Evolutionary conservation across 1,139 yeast genomes (phyloP).

Genomic region (Kodamaea suecica): DNA sequence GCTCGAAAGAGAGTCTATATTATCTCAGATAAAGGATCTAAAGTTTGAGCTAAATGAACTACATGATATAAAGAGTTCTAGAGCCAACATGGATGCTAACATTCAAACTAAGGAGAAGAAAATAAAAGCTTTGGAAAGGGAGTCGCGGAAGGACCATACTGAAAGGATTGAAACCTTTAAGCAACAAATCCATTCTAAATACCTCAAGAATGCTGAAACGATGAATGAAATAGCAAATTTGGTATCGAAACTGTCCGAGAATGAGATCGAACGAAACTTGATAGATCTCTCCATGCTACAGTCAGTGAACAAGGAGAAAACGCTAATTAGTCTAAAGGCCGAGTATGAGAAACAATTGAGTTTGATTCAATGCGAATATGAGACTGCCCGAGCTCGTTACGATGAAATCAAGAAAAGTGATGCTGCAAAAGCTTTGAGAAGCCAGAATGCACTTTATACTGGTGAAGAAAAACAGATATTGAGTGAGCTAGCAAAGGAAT

Average conservation of each 20-base stretch:
- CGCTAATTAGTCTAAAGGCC: constrained; percentile 30
- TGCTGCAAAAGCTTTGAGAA: constrained; percentile 41
- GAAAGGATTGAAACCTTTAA: constrained; percentile 26
- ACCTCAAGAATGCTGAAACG: constrained; percentile 15
- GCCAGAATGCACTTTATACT: constrained; percentile 37
- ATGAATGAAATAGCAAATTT: background rate
- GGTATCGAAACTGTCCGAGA: constrained; percentile 20
- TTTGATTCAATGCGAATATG: constrained; percentile 18
- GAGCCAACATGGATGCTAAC: constrained; percentile 13
- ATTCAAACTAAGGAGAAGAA: constrained; percentile 23
- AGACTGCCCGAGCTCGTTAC: constrained; percentile 39
- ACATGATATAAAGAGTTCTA: constrained; percentile 9
- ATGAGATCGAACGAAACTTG: constrained; percentile 21
- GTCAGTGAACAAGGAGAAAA: constrained; percentile 31
- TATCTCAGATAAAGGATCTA: constrained; percentile 17
- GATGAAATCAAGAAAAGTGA: constrained; percentile 44
- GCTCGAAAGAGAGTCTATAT: constrained; percentile 7
- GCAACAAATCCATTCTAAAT: constrained; percentile 24
- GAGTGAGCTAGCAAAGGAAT: constrained; percentile 41
- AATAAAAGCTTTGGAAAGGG: constrained; percentile 24
- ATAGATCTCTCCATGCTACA: constrained; percentile 26
- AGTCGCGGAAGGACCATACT: constrained; percentile 28
- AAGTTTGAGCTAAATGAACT: constrained; percentile 23
- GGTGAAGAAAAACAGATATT: constrained; percentile 43
- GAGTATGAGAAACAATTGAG: constrained; percentile 33